Evolutionary conservation across 352 stramenopile genomes (phyloP), one percentile per base, ranked within the genome.

Genomic region (Phytophthora sp.): DNA sequence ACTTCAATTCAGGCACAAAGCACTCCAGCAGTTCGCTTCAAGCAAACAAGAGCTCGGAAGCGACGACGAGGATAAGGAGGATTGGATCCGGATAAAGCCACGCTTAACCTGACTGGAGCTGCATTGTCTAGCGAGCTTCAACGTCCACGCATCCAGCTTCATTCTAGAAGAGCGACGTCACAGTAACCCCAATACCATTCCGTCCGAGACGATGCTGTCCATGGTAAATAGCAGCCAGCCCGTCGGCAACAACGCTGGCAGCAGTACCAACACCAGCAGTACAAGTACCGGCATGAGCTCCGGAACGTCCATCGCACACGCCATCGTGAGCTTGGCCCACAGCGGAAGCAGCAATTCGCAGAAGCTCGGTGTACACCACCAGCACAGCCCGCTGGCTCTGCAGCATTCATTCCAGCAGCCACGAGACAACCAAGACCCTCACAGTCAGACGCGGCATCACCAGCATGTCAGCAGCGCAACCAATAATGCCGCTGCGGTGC

Each of bases 1-100:
- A 90, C 83, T 92, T 92, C 83, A 92, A 92, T 69, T 58, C 31
- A 71, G 44, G n/a, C 53, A 41, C 39, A 38, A 45, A 36, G 23
- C 8, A 18, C 26, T 13, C 24, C 2, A 46, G 13, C 23, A 49
- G 47, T 41, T 38, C 36, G 30, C 38, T 51, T 60, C 58, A 63
- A 65, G 57, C n/a, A n/a, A n/a, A 21, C 27, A 27, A 39, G 20
- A 49, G 45, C 57, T 49, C 18, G 27, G 27, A 50, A 31, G n/a
- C 20, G 30, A 53, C 44, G 23, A 64, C n/a, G 27, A 35, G 46
- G n/a, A 57, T 21, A 50, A 63, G 42, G 44, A 33, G 4, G n/a
- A 39, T 24, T 41, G 6, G 42, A 52, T 56, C 26, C 21, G 13
- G 24, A 69, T 51, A 31, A 62, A 65, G 58, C 33, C 24, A 57